Evolutionary conservation across 768 basidiomycete genomes (phyloP).

Genomic region (Phlebiopsis gigantea): DNA sequence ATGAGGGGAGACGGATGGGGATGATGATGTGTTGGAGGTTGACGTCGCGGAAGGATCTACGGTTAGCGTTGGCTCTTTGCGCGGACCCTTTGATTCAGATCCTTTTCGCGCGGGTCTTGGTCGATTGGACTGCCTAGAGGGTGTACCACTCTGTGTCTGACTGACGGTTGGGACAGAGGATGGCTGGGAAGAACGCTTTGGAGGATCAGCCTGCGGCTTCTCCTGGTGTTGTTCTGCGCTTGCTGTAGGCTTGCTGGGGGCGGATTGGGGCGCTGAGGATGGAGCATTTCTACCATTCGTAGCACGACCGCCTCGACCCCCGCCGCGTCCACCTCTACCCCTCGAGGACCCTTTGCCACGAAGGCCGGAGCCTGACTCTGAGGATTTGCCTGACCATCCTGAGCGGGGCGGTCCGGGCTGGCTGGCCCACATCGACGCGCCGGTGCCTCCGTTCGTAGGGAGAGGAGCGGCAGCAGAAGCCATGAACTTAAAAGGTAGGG

Average conservation of each 20-base stretch:
- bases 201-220: constrained; percentile 10
- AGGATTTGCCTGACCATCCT: constrained; percentile 17
- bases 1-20: constrained; percentile 30
- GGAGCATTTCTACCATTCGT: constrained; percentile 20
- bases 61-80: constrained; percentile 14
- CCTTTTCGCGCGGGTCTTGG: constrained; percentile 14
- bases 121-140: constrained; percentile 10
- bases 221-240: constrained; percentile 20
- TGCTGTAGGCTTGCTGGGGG: constrained; percentile 18
- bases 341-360: constrained; percentile 19
- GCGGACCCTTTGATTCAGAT: constrained; percentile 13
- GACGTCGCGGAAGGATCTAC: constrained; percentile 11
- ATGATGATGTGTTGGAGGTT: constrained; percentile 13
- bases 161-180: background rate
- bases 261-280: constrained; percentile 18
- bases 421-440: constrained; percentile 19
- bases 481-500: constrained; percentile 9
- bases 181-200: constrained; percentile 12
- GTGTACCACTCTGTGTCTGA: background rate
- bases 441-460: constrained; percentile 15
- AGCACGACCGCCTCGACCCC: constrained; percentile 25
- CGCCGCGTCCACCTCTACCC: constrained; percentile 28
- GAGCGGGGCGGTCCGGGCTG: constrained; percentile 15
- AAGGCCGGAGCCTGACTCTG: constrained; percentile 22
- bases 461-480: constrained; percentile 19